A percentile compares a stretch with the other conserved stretches of the same genome.
phyloP scores from a whole-genome alignment of 768 basidiomycete genomes.

The Suillus subaureus region DNA sequence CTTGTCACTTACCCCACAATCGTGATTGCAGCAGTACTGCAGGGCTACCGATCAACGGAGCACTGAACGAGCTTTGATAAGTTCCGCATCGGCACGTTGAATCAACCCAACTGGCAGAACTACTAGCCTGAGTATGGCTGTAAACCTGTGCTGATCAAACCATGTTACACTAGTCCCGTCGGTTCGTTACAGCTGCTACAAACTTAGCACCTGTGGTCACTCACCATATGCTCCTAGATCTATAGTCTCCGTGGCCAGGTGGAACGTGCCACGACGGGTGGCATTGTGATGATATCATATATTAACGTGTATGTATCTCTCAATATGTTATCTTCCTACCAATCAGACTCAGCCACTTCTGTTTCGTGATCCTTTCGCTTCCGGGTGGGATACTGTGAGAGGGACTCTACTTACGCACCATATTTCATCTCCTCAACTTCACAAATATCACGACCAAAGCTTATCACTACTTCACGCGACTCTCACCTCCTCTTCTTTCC shows the following conservation, averaged over 20 bases:
- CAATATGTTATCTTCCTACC: not conserved
- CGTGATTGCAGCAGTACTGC: not conserved
- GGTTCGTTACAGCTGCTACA: not conserved
- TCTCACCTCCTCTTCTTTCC: conserved; percentile 15
- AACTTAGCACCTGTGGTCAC: not conserved
- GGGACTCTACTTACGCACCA: not conserved
- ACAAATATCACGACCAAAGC: not conserved
- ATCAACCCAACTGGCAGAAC: not conserved
- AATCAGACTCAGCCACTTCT: not conserved
- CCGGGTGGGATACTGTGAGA: not conserved
- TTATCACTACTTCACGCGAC: not conserved
- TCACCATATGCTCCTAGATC: conserved; percentile 4
- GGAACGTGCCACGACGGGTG: not conserved
- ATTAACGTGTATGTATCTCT: not conserved
- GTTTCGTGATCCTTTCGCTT: not conserved
- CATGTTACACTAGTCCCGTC: not conserved
- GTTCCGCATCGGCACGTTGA: not conserved
- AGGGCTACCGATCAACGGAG: not conserved
- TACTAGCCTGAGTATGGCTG: not conserved
- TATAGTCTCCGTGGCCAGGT: not conserved
- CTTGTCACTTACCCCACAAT: not conserved
- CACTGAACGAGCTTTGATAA: not conserved
- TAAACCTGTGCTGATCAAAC: not conserved
- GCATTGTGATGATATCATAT: not conserved
- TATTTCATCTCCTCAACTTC: not conserved